Percentiles rank a stretch among this genome's conserved stretches.
Evolutionary conservation across 345 rosid genomes (phyloP).

Genomic region (Aquilaria yunnanensis): DNA sequence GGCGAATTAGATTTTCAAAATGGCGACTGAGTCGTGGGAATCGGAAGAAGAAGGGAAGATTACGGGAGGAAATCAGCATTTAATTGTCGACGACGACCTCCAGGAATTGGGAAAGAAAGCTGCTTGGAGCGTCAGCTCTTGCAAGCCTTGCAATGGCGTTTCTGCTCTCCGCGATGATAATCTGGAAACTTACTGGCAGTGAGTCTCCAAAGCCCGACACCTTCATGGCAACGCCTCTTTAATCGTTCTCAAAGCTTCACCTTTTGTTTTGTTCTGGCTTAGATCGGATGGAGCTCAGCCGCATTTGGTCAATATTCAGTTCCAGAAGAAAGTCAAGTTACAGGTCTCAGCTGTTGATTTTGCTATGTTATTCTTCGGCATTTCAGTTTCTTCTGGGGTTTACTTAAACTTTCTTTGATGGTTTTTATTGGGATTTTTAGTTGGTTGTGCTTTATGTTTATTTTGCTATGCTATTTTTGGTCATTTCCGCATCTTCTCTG

Average conservation of each 20-base stretch:
- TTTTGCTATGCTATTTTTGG: too few relatives aligned
- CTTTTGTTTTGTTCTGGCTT: constrained; percentile 2
- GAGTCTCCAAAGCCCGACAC: constrained; percentile 7
- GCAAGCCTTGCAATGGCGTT: constrained; percentile 92
- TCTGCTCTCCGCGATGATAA: constrained; percentile 80
- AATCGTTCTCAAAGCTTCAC: background rate
- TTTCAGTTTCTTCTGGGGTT: background rate
- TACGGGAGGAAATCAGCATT: constrained; percentile 52
- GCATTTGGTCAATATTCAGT: constrained; percentile 86
- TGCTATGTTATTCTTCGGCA: too few relatives aligned
- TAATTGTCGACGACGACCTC: constrained; percentile 67
- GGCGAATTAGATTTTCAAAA: background rate
- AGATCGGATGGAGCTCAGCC: constrained; percentile 99
- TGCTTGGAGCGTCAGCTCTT: constrained; percentile 97
- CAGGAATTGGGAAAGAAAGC: constrained; percentile 91
- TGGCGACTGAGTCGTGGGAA: constrained; percentile 92
- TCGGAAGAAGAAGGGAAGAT: constrained; percentile 90
- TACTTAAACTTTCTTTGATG: constrained; percentile 1
- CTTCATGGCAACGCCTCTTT: background rate
- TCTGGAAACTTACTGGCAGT: constrained; percentile 95
- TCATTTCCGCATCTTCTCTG: too few relatives aligned
- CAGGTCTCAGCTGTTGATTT: constrained; percentile 35
- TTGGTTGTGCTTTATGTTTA: too few relatives aligned
- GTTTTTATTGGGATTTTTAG: background rate
- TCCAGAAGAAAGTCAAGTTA: constrained; percentile 91